Evolutionary conservation across 805 yeast genomes (phyloP), one percentile per base, ranked within the genome.

Genomic region (Candida xiaguanensis): DNA sequence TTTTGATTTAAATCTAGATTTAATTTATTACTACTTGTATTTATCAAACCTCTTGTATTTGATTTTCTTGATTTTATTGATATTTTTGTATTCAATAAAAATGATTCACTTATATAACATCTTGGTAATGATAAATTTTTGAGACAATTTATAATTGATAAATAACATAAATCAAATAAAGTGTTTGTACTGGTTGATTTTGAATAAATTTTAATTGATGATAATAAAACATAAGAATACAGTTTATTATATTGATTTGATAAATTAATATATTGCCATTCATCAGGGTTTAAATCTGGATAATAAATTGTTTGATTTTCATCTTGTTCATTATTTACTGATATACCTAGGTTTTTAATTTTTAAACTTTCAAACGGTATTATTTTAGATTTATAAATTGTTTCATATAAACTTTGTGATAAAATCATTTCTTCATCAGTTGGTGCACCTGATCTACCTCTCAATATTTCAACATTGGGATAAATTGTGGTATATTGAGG

Each of bases 361-460:
- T 42, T 35, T 7, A 59, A 51, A 5, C 58, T 46, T 16, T 45
- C 56, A 31, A 65, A 63, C 2, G 74, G 61, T 14, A 84, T 57
- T 16, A 84, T 45, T 20, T 76, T 74, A 9, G 85, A 75, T 44
- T 78, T 80, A 33, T 75, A 59, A 4, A 87, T 55, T 4, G 75
- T 64, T 46, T 85, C 85, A 50, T 78, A 78, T 17, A 85, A 50
- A 42, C 66, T 66, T 56, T 86, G 95, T 1, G 86, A 76, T 15
- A 83, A 52, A 22, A 75, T 77, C 80, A 84, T 85, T 55, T 88
- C 96, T 60, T 88, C 95, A 49, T 81, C 85, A 1, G 90, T 78
- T 20, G 95, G 95, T 1, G 88, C 85, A 11, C 95, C 93, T 16
- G 40, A 34, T 38, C 87, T 70, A 22, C 95, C 95, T 39, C 89